Base-by-base conservation (phyloP, 108 stramenopile species). In the Asterionellopsis glacialis region DNA sequence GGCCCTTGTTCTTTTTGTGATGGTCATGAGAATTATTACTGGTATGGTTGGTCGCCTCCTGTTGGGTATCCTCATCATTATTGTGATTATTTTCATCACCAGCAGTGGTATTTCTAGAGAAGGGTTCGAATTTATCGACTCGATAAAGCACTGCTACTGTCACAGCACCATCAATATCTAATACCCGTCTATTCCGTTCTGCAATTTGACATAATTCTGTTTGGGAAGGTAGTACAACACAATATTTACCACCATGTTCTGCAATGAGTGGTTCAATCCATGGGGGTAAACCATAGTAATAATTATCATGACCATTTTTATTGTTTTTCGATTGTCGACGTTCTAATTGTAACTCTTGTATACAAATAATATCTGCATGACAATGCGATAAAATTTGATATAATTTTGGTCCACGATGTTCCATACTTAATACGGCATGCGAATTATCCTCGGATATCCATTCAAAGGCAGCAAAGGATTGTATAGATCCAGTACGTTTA, bases 271-370 rank as follows among this genome's bases (percentile, higher is more conserved):
- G 64, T 24, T 33, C 33, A 28, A 78, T 75, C 77, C 77, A 78
- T 55, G 65, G 4, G 0, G 77, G 73, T 2, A 75, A 64, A n/a
- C 52, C 43, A 52, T 67, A 74, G n/a, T n/a, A 33, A 33, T 33
- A 33, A 33, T 33, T 7, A 33, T 33, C 33, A 40, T 45, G 45
- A n/a, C 51, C 14, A 14, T 26, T 42, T 15, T 56, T 47, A 25
- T 19, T 19, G 11, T 51, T 28, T 5, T 33, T 33, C 7, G 33
- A 33, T 2, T 5, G 5, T 33, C 7, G 33, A 43, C 70, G 66
- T 51, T 76, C 79, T 1, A 80, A 45, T 44, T 80, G 79, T 27
- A 80, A 47, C 51, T 80, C 79, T 51, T 80, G 79, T n/a, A 80
- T 62, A 58, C 79, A 80, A 63, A 80, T 76, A 51, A 80, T 68